phyloP scores from a whole-genome alignment of 768 basidiomycete genomes.

The Agrocybe praecox region DNA sequence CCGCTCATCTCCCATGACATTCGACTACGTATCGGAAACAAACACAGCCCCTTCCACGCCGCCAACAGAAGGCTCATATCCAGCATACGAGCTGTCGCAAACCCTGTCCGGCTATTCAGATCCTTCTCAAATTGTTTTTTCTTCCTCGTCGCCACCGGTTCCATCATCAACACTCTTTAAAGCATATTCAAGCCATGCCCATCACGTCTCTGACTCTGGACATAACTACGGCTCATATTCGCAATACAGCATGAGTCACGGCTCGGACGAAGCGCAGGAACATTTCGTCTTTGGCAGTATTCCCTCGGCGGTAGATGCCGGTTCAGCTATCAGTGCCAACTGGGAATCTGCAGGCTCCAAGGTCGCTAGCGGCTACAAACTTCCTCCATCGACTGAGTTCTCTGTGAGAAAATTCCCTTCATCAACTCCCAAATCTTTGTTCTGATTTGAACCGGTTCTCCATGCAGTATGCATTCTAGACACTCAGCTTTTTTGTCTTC shows the following conservation, averaged over 20 bases:
- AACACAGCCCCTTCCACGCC: conserved; percentile 29
- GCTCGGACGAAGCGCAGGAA: conserved; percentile 27
- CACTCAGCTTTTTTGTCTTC: neutral
- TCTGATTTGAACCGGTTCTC: conserved; percentile 1
- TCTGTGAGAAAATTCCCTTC: conserved; percentile 22
- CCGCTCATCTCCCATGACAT: conserved; percentile 26
- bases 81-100: too few species aligned
- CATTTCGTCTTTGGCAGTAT: conserved; percentile 34
- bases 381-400: conserved; percentile 29
- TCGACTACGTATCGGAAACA: conserved; percentile 22
- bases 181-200: conserved; percentile 13
- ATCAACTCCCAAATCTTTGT: neutral
- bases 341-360: conserved; percentile 34
- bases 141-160: conserved; percentile 15
- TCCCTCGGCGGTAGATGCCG: conserved; percentile 25
- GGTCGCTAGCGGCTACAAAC: conserved; percentile 30
- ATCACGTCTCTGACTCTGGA: conserved; percentile 11
- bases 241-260: conserved; percentile 30
- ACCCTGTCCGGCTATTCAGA: conserved; percentile 20
- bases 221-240: conserved; percentile 27
- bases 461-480: conserved; percentile 28
- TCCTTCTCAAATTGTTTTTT: conserved; percentile 27
- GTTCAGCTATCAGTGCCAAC: conserved; percentile 27
- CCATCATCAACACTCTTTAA: conserved; percentile 20
- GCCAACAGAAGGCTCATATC: too few species aligned